Evolutionary conservation across 257 asterid species (phyloP), one percentile per base, ranked within the genome.

Genomic region (Solanum stenotomum): DNA sequence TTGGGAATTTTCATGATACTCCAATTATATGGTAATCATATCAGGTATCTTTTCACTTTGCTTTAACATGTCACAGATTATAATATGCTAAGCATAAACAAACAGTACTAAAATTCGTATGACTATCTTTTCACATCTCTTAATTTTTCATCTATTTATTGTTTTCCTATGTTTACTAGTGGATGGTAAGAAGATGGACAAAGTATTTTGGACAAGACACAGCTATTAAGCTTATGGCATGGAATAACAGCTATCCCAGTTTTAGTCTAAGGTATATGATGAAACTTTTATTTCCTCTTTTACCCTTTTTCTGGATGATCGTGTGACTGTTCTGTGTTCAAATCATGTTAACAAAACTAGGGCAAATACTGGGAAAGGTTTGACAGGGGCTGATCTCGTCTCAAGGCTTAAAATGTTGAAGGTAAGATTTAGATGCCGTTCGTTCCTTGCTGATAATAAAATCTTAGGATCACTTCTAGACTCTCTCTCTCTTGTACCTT

Each of bases 151-250:
- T 90, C 87, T 78, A 59, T 78, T 34, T 34, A 75, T 33, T 86
- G 40, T 78, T 87, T 72, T 77, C 4, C 83, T 25, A 37, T 37
- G 31, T 35, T 84, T 85, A 87, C 84, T 86, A 96, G 99, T 96
- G 99, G 99, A 96, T 96, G 99, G 98, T 95, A 92, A 94, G 99
- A 90, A 94, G 98, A 84, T 96, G 98, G 99, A 92, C 90, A 78
- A 94, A 92, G 61, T 90, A 92, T 89, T 89, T 94, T 89, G 99
- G 99, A 82, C 86, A 34, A 75, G 98, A 96, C 88, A 94, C 92
- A 87, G 94, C 98, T 88, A 89, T 93, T 89, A 91, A 92, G 89
- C 92, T 96, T 87, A 95, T 95, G 99, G 90, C 76, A 49, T 96
- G 98, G 99, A 96, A 96, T 87, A 96, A 96, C 90, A 87, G 91